Evolutionary conservation across 108 stramenopile species (phyloP).

Genomic region (Aureococcus anophagefferens): DNA sequence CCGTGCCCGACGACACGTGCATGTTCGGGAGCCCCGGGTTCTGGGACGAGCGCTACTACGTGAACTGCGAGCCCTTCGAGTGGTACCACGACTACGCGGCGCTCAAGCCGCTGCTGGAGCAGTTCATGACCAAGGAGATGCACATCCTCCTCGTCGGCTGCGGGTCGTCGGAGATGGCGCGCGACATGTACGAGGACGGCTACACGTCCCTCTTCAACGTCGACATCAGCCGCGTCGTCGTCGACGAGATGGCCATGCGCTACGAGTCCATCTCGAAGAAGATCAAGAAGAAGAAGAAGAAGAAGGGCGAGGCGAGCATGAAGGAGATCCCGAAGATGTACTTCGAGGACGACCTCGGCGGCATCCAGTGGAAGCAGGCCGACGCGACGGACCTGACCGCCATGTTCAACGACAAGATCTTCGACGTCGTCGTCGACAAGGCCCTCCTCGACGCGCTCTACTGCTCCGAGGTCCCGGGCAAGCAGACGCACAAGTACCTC

Average conservation of each 20-base stretch:
- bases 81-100: conserved; percentile 15
- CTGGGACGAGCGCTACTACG: conserved; percentile 13
- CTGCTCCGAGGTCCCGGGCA: conserved; percentile 1
- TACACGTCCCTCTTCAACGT: conserved; percentile 3
- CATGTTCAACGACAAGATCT: conserved; percentile 3
- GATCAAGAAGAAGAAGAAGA: neutral
- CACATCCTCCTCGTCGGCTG: neutral
- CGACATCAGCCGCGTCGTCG: conserved; percentile 10
- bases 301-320: neutral
- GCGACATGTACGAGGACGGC: conserved; percentile 14
- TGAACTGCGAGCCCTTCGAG: conserved; percentile 3
- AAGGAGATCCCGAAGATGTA: neutral
- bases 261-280: neutral
- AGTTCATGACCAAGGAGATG: conserved; percentile 1
- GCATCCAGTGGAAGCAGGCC: conserved; percentile 6
- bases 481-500: neutral
- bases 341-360: neutral
- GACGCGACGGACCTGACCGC: neutral
- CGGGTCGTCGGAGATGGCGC: neutral
- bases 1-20: neutral
- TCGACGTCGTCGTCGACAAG: conserved; percentile 11
- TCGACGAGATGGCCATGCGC: conserved; percentile 6
- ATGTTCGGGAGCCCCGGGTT: conserved; percentile 5
- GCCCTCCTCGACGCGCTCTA: conserved; percentile 4
- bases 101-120: neutral